Base-by-base conservation (phyloP, 495 filamentous ascomycete species). In the Penicillium goetzii region DNA sequence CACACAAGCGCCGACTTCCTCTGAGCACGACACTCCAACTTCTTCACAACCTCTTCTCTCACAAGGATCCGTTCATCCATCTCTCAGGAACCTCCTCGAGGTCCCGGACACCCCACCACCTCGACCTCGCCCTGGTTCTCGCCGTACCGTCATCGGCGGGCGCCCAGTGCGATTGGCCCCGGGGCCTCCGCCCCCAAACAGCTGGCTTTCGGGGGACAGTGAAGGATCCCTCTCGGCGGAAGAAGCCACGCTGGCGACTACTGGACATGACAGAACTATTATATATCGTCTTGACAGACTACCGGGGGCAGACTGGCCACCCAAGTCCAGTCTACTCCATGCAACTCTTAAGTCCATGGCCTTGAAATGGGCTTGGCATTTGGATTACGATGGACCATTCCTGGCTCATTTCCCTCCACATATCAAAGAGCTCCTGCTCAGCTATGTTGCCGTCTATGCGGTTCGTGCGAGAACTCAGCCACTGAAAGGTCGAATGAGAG, bases 21-120 rank as follows among this genome's bases (percentile, higher is more conserved):
- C 70, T 9, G 68, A 75, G 0, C 59, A 73, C 50, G 61, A 51
- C 8, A 21, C 59, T 25, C 11, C 66, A 19, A 69, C 38, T 7
- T 47, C 67, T 1, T 62, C 63, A 8, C 66, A 58, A n/a, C 51
- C 58, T 10, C 60, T 65, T 12, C 28, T 66, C 10, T 60, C 72
- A 1, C 71, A 72, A 21, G 74, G 78, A 53, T 82, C 84, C 0
- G 78, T 88, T 1, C 86, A 85, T 58, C 85, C 85, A 0, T 79
- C 80, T 15, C 67, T 87, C 21, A 72, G 84, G 30, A 79, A 84
- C 34, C 83, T 93, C 45, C 81, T 94, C 33, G 83, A 89, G 51
- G 78, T 92, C 28, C 88, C 89, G 36, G 90, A 92, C 66, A 85
- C 86, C 30, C 86, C 87, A n/a, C 78, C 85, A 12, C 90, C 89